Base-by-base conservation (phyloP, 257 asterid species). In the Oldenlandia corymbosa region DNA sequence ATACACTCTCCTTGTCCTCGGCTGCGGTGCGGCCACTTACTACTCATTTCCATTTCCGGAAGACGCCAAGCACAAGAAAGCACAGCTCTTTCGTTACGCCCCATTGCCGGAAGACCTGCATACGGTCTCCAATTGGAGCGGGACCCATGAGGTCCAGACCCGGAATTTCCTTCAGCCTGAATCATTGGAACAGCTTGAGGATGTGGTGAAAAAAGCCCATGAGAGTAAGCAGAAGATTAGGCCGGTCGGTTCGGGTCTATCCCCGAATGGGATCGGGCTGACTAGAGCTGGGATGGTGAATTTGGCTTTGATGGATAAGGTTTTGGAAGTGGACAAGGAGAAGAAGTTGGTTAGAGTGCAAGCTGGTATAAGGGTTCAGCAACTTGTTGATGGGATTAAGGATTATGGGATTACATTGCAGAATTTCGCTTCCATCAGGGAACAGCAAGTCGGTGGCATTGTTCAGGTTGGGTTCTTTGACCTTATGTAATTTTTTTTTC, bases 381-480 rank as follows among this genome's bases (percentile, higher is more conserved):
- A 87, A 79, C 94, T 89, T 60, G 97, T 92, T 41, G 97, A 92
- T 81, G 95, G 83, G 77, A 82, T 89, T 65, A 85, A 92, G 67
- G 90, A 87, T 6, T 64, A 75, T 75, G 96, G 96, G 42, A 78
- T 92, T 46, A 92, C 99, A 39, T 63, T 92, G 73, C 97, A 92
- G 84, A 92, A 92, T 73, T 92, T 92, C 65, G 96, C 99, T 1
- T 92, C 99, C 3, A 92, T 92, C 54, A 82, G 95, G 60, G 99
- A 92, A 72, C 99, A 92, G 73, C 99, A 89, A 80, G 79, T 92
- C 76, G 99, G 96, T 66, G 99, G 99, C 73, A 89, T 89, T 80
- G 65, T 92, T 37, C 99, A 92, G 95, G 97, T 86, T n/a, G n/a
- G 13, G 48, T 20, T 34, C 37, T n/a, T n/a, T n/a, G n/a, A n/a